Evolutionary conservation across 1,284 basidiomycete species (phyloP), one percentile per base, ranked within the genome.

Genomic region (Pisolithus thermaeus): DNA sequence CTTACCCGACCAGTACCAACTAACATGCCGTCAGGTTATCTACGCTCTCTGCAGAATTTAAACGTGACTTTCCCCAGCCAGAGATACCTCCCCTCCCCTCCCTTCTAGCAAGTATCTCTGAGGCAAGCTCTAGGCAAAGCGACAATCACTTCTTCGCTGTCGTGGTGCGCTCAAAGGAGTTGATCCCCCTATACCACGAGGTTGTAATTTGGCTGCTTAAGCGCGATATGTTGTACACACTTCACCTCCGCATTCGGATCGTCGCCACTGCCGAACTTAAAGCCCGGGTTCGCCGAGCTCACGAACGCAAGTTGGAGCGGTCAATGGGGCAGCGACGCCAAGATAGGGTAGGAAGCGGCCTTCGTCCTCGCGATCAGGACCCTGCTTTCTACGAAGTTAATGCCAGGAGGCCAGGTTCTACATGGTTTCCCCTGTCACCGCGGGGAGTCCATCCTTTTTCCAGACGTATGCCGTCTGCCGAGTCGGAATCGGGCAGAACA

Each of bases 141-240:
- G 77, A 80, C 38, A 84, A 76, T 66, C 87, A 77, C 62, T 88
- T 90, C 63, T 95, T 88, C 67, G 83, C 82, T n/a, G 79, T 81
- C 5, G 81, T 90, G 30, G 84, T 90, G 16, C 74, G 79, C 47
- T 73, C 75, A 23, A 83, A 85, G 58, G 84, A 88, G 28, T 71
- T 79, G 18, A 79, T 92, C 28, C 75, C 81, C 14, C 68, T 84
- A 40, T 96, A 90, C 63, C 79, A 89, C 51, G 83, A 90, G 39
- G 87, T 94, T 36, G 81, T 98, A n/a, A 71, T 89, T 42, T 99
- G 95, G 94, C 81, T 98, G 73, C 77, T 99, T 37, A 87, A 90
- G 57, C 82, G 85, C 47, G 90, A 92, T 59, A 77, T 98, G 53
- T 74, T 97, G 22, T 79, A 90, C 51, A 90, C 92, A 32, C 76